Conservation (phyloP, 805 yeast genomes). For the Priceomyces melissophilus region DNA sequence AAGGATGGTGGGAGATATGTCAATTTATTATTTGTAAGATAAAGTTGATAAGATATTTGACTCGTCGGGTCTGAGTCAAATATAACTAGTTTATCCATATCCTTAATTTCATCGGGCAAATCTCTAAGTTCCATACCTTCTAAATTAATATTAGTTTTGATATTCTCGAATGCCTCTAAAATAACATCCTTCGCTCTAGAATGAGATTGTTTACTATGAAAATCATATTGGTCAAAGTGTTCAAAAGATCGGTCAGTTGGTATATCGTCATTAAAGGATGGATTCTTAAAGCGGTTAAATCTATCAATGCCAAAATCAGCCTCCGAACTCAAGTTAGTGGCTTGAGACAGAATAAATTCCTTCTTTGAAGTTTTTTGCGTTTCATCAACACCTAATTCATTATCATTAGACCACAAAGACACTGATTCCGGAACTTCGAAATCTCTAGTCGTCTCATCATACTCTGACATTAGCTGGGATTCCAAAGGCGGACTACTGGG, state of each 20-base stretch:
- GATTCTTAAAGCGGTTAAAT: constrained; percentile 37
- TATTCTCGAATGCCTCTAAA: constrained; percentile 46
- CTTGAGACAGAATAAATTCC: neutral
- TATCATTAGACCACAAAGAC: constrained; percentile 7
- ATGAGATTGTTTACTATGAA: constrained; percentile 15
- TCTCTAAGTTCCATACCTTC: constrained; percentile 46
- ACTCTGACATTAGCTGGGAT: constrained; percentile 27
- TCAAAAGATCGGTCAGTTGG: constrained; percentile 31
- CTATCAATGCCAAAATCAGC: constrained; percentile 52
- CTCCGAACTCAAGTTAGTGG: constrained; percentile 24
- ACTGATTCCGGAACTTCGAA: constrained; percentile 29
- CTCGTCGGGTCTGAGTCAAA: constrained; percentile 22
- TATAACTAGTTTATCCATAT: constrained; percentile 52
- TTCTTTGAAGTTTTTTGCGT: constrained; percentile 1
- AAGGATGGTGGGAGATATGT: constrained; percentile 47
- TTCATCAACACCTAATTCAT: neutral
- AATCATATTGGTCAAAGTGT: constrained; percentile 16
- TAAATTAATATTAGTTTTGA: constrained; percentile 40
- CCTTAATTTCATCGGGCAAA: constrained; percentile 58
- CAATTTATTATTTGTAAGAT: constrained; percentile 48
- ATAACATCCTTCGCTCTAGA: constrained; percentile 40
- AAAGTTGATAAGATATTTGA: constrained; percentile 40
- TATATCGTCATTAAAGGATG: constrained; percentile 23
- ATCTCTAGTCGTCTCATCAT: constrained; percentile 22
- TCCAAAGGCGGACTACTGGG: constrained; percentile 42